These are phyloP conservation scores for Salmacisia buchloeana DNA, from an alignment of 1,284 basidiomycete genomes.

Conservation along the genomic window DNA sequence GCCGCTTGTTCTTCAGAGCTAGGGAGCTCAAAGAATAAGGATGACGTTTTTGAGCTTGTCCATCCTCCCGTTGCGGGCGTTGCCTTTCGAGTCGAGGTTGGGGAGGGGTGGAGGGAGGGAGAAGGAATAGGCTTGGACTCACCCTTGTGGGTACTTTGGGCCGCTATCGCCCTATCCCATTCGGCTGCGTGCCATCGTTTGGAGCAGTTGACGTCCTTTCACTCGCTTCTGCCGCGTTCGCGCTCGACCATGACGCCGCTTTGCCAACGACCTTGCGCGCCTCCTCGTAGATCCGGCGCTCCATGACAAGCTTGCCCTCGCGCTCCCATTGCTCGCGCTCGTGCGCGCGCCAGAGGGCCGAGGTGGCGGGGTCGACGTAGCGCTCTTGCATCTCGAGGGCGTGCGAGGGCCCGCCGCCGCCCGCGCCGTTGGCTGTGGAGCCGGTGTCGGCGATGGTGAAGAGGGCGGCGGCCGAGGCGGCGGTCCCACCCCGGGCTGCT, in stretches of 20 bases:
- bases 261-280: constrained; percentile 1
- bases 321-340: constrained; percentile 23
- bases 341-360: constrained; percentile 20
- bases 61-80: too few species aligned
- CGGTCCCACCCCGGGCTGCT: constrained; percentile 23
- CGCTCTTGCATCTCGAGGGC: constrained; percentile 41
- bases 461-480: constrained; percentile 29
- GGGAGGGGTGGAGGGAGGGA: too few species aligned
- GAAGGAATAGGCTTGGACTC: too few species aligned
- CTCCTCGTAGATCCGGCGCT: constrained; percentile 6
- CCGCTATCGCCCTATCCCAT: too few species aligned
- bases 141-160: too few species aligned
- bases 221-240: background rate
- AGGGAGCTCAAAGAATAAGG: constrained; percentile 8
- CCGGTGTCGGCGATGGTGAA: constrained; percentile 39
- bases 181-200: too few species aligned
- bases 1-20: too few species aligned
- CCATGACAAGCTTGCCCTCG: background rate
- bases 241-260: too few species aligned
- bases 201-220: too few species aligned
- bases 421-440: constrained; percentile 11
- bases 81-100: too few species aligned
- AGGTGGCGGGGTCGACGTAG: constrained; percentile 28
- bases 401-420: background rate
- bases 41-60: constrained; percentile 8